Evolutionary conservation across 2,329 filamentous ascomycete species (phyloP), one percentile per base, ranked within the genome.

Genomic region (Whalleya microplaca): DNA sequence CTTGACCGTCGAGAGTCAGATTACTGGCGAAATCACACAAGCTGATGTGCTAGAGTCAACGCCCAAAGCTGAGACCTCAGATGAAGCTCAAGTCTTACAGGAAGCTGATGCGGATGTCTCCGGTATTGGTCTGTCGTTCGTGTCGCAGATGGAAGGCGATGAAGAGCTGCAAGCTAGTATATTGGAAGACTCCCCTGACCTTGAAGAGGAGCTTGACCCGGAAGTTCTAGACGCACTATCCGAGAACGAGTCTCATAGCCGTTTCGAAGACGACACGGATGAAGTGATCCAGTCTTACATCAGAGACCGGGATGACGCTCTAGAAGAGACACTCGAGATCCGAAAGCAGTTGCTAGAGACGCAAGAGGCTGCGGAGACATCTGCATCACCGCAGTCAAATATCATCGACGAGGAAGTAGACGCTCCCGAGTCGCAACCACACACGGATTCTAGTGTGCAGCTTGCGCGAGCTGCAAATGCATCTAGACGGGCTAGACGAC

Each of bases 161-260:
- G 67, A 70, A 5, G 68, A 69, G 56, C 56, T 70, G 4, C 68
- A 70, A 47, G 68, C 68, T 45, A 69, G 67, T 41, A 67, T 69
- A 44, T 43, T 67, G 42, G 65, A 65, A 52, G 20, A 60, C 45
- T 65, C 61, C 1, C 56, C 59, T 18, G 21, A 61, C 1, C 61
- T 61, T 12, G 53, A 59, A 5, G 49, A 51, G 5, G 40, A 47
- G 12, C 5, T 20, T 19, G 42, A 53, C 10, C 10, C 18, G 27
- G 21, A 20, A n/a, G 37, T 54, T 45, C 18, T 14, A 10, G 43
- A 49, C n/a, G 32, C 12, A 7, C 6, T 18, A 21, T 27, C 46
- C 3, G 52, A 56, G 21, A 18, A 21, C 19, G 53, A 48, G 20
- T 48, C 42, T 46, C 21, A 19, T 32, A 21, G 45, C 6, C 51